These are phyloP conservation scores for Xylaria digitata DNA, from an alignment of 2,329 filamentous ascomycete genomes.

Conservation along the genomic window DNA sequence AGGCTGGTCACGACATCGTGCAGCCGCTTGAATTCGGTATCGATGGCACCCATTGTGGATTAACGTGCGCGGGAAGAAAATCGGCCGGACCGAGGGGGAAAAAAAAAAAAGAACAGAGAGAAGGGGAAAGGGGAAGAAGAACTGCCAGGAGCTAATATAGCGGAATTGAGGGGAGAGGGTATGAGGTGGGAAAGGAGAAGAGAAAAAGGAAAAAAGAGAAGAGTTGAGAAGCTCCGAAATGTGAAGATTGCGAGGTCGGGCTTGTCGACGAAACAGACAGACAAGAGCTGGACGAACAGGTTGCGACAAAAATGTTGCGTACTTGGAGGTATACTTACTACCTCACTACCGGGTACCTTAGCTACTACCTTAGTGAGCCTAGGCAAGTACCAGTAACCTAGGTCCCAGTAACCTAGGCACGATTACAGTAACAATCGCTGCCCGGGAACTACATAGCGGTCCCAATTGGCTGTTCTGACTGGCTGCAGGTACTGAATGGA, in stretches of 20 bases:
- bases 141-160: conserved; percentile 29
- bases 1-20: conserved; percentile 86
- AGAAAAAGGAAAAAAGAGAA: conserved; percentile 29
- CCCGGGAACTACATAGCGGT: conserved; percentile 29
- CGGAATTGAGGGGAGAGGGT: conserved; percentile 35
- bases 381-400: neutral
- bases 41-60: conserved; percentile 83
- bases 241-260: conserved; percentile 44
- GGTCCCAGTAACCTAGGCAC: conserved; percentile 3
- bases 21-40: conserved; percentile 85
- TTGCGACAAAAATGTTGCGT: conserved; percentile 46
- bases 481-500: conserved; percentile 28
- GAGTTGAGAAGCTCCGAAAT: conserved; percentile 34
- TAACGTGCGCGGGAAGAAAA: conserved; percentile 39
- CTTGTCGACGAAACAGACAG: conserved; percentile 29
- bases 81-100: conserved; percentile 44
- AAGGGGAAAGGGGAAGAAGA: conserved; percentile 34
- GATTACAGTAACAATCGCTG: conserved; percentile 30
- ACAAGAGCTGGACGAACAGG: conserved; percentile 37
- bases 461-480: conserved; percentile 45
- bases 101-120: conserved; percentile 32
- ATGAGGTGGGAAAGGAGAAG: conserved; percentile 23
- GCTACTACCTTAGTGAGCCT: too few species aligned
- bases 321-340: neutral
- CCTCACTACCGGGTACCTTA: neutral